Evolutionary conservation across 2,329 filamentous ascomycete genomes (phyloP), one percentile per base, ranked within the genome.

Genomic region (Aspergillus quadrilineatus): DNA sequence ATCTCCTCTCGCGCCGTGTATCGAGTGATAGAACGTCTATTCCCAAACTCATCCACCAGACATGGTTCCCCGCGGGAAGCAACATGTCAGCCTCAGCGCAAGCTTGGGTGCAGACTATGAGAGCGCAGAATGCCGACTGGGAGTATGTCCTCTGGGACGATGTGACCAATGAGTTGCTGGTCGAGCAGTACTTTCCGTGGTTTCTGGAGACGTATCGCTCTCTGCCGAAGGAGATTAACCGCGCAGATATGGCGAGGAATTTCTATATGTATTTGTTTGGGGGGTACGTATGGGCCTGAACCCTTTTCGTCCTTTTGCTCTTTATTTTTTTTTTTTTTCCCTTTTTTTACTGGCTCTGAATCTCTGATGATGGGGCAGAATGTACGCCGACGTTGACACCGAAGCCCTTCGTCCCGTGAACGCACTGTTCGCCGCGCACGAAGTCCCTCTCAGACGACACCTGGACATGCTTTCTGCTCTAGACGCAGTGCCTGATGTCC

Each of bases 111-210:
- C 15, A 54, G 8, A 63, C 60, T 6, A 55, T 64, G 41, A 55
- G 56, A 15, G 30, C 15, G 1, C 52, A 63, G 17, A 57, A 64
- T 22, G 39, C 59, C 1, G 60, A 60, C 39, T 64, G 62, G 62
- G 62, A 64, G 41, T 64, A 63, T 41, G 60, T 64, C 6, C 62
- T 64, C 6, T 64, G 62, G 62, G 62, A 64, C 22, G 59, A 64
- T 28, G 52, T 62, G 54, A 63, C 57, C 0, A 57, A 64, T 14
- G 57, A 59, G 10, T 36, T 58, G 39, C 55, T 64, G 8, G 62
- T 64, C 12, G 47, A 58, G 39, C 26, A 54, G 29, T 48, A 63
- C 30, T 64, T 60, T 6, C 62, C 62, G 1, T 64, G 62, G 62
- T 63, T 64, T 10, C 47, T 63, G 22, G 49, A 61, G 12, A 52